Percentiles rank a stretch among this genome's conserved stretches.
Conservation (phyloP, 2,329 filamentous ascomycete genomes). For the Rutstroemia sp. region DNA sequence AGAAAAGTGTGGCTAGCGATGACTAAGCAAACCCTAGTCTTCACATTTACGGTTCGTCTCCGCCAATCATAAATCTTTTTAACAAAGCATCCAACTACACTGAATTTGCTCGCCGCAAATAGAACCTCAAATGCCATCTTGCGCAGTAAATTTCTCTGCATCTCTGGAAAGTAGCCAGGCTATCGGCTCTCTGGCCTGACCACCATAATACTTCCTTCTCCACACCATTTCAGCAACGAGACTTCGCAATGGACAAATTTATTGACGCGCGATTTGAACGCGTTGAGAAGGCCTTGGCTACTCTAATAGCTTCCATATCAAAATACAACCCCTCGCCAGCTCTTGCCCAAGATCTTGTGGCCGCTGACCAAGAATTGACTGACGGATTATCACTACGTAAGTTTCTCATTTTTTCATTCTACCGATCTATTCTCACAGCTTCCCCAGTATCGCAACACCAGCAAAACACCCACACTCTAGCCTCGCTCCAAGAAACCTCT, state of each 20-base stretch:
- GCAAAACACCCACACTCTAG: constrained; percentile 62
- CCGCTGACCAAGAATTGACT: constrained; percentile 61
- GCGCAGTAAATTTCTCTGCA: no score
- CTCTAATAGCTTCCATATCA: constrained; percentile 69
- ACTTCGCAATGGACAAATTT: constrained; percentile 48
- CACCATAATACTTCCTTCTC: not conserved
- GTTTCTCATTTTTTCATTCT: constrained; percentile 9
- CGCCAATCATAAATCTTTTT: no score
- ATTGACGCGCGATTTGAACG: constrained; percentile 58
- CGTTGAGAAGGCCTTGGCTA: constrained; percentile 58
- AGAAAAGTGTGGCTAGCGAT: no score
- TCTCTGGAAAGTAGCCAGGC: not conserved
- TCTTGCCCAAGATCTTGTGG: constrained; percentile 61
- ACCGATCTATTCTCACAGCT: not conserved
- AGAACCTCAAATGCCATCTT: no score
- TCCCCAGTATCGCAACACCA: constrained; percentile 63
- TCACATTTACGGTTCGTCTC: no score
- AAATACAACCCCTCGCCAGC: constrained; percentile 70
- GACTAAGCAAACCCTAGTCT: no score
- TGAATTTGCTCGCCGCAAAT: no score
- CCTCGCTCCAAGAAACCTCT: constrained; percentile 59
- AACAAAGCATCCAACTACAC: no score
- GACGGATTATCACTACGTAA: constrained; percentile 59
- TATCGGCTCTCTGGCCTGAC: not conserved
- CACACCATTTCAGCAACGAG: not conserved